Base-by-base conservation (phyloP, 108 stramenopile genomes). In the Cyclotella baltica region DNA sequence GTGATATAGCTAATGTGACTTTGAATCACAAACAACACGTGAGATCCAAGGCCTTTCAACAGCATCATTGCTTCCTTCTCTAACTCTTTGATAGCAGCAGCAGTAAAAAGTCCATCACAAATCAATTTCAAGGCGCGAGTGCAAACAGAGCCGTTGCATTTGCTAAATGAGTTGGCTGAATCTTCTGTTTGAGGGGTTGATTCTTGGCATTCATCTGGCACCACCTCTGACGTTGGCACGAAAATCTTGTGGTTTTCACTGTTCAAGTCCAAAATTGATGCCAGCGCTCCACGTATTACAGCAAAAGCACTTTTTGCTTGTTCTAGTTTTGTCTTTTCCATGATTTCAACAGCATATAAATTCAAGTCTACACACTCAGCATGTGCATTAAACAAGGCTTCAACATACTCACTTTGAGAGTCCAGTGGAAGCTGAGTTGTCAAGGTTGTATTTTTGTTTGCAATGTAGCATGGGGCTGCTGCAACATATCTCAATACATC, bases 241-340 rank as follows among this genome's bases (percentile, higher is more conserved):
- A 3, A 62, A 23, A 28, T 47, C 37, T 59, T n/a, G 51, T 56
- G 57, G 40, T 68, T 55, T 47, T 36, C 51, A 34, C 48, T 56
- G 19, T 64, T 40, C 22, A 88, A 30, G 30, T 77, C 78, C n/a
- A 92, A 46, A 15, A 90, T 63, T 34, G 78, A 66, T 40, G 83
- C 74, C 19, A 93, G 73, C 10, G 87, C 73, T 22, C 73, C 78
- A 18, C 83, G 78, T 28, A 94, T 63, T 1, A 94, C 84, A 23
- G 69, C 47, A 20, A 94, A 78, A 22, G 89, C 88, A 70, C 89
- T 84, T 38, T 75, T 78, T 1, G 85, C 83, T 75, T 91, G 90
- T 25, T 73, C 65, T 53, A 15, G 29, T 33, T 71, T 83, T 13
- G 84, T 83, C 37, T 84, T 70, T 23, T 84, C 35, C 56, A 87